Evolutionary conservation across 1,284 basidiomycete genomes (phyloP).

Genomic region (Tilletiopsis washingtonensis): DNA sequence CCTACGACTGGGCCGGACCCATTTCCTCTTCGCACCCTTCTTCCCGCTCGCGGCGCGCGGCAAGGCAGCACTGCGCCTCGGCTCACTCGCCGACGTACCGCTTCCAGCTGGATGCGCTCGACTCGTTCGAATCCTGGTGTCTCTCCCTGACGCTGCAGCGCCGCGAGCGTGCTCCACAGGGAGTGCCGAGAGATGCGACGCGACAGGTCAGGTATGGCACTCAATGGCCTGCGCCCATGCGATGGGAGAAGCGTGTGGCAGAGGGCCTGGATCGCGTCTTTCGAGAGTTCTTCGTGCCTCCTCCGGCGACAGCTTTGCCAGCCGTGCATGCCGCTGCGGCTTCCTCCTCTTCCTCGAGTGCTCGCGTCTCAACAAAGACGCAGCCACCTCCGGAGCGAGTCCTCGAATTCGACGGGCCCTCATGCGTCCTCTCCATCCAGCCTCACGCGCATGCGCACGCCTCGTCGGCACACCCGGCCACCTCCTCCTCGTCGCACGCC

Average conservation of each 20-base stretch:
- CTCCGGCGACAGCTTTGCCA: not conserved
- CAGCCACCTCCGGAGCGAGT: not conserved
- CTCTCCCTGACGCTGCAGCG: constrained; percentile 16
- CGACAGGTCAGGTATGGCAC: not conserved
- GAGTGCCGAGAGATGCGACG: too few relatives aligned
- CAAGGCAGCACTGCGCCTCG: not conserved
- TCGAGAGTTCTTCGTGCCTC: constrained; percentile 26
- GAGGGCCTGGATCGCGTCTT: constrained; percentile 33
- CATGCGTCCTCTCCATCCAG: constrained; percentile 24
- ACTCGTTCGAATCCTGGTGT: constrained; percentile 32
- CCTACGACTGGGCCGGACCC: constrained; percentile 28
- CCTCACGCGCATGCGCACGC: constrained; percentile 17
- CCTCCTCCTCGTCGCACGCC: constrained; percentile 18
- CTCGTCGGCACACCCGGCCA: constrained; percentile 19
- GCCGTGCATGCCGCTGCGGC: not conserved
- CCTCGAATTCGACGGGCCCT: constrained; percentile 26
- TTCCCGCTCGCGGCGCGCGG: not conserved
- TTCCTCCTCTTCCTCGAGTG: not conserved
- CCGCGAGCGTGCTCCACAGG: too few relatives aligned
- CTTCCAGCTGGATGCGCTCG: constrained; percentile 33
- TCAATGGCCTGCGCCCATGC: constrained; percentile 1
- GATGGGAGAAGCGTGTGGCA: constrained; percentile 24
- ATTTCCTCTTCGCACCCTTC: constrained; percentile 3
- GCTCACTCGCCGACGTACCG: constrained; percentile 17
- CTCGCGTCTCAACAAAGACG: not conserved